A percentile compares a stretch with the other conserved stretches of the same genome.
Conservation (phyloP, 208 protist genomes). For the Leishmania amazonensis region DNA sequence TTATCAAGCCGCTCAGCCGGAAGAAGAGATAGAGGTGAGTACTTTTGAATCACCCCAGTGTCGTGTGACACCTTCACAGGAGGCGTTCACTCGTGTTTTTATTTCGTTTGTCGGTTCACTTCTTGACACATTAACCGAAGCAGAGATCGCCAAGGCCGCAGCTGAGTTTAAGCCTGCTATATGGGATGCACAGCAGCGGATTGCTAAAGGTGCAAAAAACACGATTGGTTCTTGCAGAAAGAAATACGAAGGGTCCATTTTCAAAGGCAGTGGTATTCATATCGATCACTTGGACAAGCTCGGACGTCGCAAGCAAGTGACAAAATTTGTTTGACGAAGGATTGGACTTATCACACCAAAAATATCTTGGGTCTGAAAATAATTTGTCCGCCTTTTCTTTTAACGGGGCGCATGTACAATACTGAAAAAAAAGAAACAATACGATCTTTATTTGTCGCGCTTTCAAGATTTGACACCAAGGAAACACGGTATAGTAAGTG, state of each 20-base stretch:
- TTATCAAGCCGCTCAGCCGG: constrained; percentile 10
- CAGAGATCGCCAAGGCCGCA: constrained; percentile 45
- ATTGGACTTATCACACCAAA: constrained; percentile 1
- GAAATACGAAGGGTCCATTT: constrained; percentile 8
- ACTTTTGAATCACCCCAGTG: constrained; percentile 19
- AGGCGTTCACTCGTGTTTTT: constrained; percentile 52
- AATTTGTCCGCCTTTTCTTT: neutral
- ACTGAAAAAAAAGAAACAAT: neutral
- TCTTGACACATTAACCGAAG: constrained; percentile 75
- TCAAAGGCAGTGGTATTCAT: constrained; percentile 60
- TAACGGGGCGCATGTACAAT: neutral
- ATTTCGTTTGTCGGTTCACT: constrained; percentile 55
- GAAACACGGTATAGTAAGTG: neutral
- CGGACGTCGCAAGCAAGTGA: constrained; percentile 48
- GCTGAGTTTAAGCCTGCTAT: constrained; percentile 69
- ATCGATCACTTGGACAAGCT: constrained; percentile 81
- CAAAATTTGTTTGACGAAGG: constrained; percentile 15
- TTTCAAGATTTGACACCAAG: neutral
- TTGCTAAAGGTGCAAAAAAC: constrained; percentile 40
- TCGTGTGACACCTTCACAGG: constrained; percentile 31
- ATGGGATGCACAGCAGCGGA: constrained; percentile 56
- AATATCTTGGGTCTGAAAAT: neutral
- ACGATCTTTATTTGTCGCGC: too few relatives aligned
- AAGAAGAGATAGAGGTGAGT: constrained; percentile 5
- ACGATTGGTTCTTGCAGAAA: constrained; percentile 20